phyloP scores from a whole-genome alignment of 2,329 filamentous ascomycete genomes.

The Beauveria pseudobassiana region DNA sequence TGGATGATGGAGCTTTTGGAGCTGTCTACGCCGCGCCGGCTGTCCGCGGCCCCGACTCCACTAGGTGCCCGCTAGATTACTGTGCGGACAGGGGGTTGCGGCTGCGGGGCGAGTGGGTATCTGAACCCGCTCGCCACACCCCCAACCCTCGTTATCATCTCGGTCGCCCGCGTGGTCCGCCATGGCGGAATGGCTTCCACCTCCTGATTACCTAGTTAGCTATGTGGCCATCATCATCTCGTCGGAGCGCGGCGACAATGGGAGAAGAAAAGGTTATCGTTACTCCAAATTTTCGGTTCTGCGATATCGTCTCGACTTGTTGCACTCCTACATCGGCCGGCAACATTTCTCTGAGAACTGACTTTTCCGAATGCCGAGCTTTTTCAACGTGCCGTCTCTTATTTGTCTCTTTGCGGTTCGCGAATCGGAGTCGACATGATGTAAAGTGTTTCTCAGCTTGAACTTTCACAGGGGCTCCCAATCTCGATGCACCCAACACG shows the following conservation, averaged over 20 bases:
- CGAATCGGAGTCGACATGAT: too few relatives aligned
- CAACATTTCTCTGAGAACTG: too few relatives aligned
- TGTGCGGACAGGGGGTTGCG: background rate
- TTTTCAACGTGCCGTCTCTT: too few relatives aligned
- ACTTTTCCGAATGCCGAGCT: too few relatives aligned
- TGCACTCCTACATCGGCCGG: too few relatives aligned
- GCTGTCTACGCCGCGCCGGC: background rate
- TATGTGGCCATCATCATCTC: background rate
- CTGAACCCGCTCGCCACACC: background rate
- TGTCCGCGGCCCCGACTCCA: constrained; percentile 8
- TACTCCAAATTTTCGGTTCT: too few relatives aligned
- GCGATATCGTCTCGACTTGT: too few relatives aligned
- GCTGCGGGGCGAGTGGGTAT: background rate
- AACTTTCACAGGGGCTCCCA: too few relatives aligned
- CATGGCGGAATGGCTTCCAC: background rate
- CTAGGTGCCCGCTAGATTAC: background rate
- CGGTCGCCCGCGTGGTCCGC: constrained; percentile 5
- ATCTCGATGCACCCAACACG: too few relatives aligned
- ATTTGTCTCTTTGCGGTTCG: too few relatives aligned
- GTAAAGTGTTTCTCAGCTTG: too few relatives aligned
- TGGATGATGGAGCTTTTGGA: background rate
- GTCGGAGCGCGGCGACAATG: background rate
- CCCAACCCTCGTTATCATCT: background rate
- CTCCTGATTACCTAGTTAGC: background rate
- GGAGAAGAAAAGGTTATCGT: too few relatives aligned